Percentiles rank a stretch among this genome's conserved stretches.
Evolutionary conservation across 2,329 filamentous ascomycete species (phyloP).

Genomic region (Trichoderma oligosporum): DNA sequence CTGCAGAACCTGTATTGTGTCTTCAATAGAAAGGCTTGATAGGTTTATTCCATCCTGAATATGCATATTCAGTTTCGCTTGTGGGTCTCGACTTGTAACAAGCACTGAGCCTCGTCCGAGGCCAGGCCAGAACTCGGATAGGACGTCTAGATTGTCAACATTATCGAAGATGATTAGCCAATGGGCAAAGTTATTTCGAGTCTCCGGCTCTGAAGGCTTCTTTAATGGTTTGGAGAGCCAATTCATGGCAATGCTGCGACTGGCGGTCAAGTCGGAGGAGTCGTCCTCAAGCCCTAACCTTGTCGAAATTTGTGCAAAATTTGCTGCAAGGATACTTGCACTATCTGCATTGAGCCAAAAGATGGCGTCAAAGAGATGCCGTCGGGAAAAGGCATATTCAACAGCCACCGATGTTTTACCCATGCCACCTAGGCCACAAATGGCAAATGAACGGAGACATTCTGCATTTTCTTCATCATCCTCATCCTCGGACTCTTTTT

Average conservation of each 20-base stretch:
- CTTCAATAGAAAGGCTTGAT: not conserved
- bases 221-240: not conserved
- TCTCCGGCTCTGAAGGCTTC: not conserved
- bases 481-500: no score
- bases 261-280: not conserved
- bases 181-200: not conserved
- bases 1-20: not conserved
- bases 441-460: not conserved
- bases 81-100: not conserved
- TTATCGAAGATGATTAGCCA: not conserved
- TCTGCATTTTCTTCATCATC: no score
- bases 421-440: conserved; percentile 1
- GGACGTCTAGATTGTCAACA: not conserved
- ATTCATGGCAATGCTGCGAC: not conserved
- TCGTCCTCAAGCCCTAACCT: not conserved
- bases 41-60: not conserved
- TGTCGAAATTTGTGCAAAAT: not conserved
- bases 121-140: not conserved
- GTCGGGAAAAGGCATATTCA: not conserved
- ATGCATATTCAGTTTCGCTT: not conserved
- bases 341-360: conserved; percentile 1
- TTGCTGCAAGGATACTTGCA: not conserved
- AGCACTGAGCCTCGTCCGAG: conserved; percentile 1
- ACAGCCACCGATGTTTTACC: not conserved
- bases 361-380: not conserved